Base-by-base conservation (phyloP, 495 filamentous ascomycete species). In the Aspergillus cavernicola region DNA sequence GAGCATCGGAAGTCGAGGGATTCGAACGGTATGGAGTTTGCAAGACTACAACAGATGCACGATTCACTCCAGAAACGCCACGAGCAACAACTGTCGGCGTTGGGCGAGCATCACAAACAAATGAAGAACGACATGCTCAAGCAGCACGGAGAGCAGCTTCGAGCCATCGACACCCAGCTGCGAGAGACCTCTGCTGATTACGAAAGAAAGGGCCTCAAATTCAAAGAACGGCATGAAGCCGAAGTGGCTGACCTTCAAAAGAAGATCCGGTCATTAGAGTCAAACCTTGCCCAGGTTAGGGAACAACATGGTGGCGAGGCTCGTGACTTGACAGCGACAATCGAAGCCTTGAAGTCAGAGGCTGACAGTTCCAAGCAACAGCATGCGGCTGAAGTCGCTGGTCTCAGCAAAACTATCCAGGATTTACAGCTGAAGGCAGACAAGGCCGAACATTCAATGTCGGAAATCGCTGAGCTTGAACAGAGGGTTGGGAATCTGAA, bases 1-100 rank as follows among this genome's bases (percentile, higher is more conserved):
- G 87, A 91, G 59, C 85, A 87, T 67, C 80, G 82, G 19, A 82
- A 83, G 51, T 80, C 84, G 12, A 87, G 86, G 61, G 89, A 95
- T 57, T 78, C 79, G 2, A 78, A 75, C 4, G 64, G 76, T 3
- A 68, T 82, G 19, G 90, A 96, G 55, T 48, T 90, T 15, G 72
- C 80, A 26, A 76, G 80, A 44, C 80, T 88, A 32, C 85, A 84
- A 56, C 80, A 80, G 22, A 81, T 84, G 47, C 86, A 86, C 52
- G 86, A 92, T 42, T 79, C 79, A 8, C 75, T 92, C 12, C 89
- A 90, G 57, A 76, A 77, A 45, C 75, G 80, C 36, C 86, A 93
- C 62, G 86, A 88, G 41, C 70, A 74, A 19, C 84, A 86, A 29
- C 45, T 77, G 39, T 66, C 73, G 12, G 69, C 67, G 23, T 50